Conservation (phyloP, 78 protist genomes). For the Dictyostelium capitatum region DNA sequence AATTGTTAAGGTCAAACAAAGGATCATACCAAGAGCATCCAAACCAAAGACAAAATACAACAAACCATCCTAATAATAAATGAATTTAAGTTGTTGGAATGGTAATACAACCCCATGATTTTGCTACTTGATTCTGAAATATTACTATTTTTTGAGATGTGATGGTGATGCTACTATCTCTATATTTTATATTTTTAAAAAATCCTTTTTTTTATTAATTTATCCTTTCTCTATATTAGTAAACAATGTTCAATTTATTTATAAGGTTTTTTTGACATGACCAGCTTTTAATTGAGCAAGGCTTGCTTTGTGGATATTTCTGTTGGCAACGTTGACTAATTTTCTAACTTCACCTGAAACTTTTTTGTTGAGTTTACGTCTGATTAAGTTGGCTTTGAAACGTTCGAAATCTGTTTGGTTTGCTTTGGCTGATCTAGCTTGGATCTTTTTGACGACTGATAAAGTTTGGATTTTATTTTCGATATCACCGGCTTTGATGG, state of each 20-base stretch:
- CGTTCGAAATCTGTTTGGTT: constrained; percentile 64
- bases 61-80: too few species aligned
- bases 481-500: constrained; percentile 72
- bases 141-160: too few species aligned
- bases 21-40: too few species aligned
- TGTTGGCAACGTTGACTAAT: constrained; percentile 74
- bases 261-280: constrained; percentile 45
- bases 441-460: constrained; percentile 20
- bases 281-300: constrained; percentile 36
- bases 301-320: constrained; percentile 43
- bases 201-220: neutral
- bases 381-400: constrained; percentile 52
- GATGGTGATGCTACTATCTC: too few species aligned
- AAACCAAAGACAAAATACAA: too few species aligned
- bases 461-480: constrained; percentile 48
- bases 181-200: constrained; percentile 9
- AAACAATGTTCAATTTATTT: neutral
- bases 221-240: neutral
- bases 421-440: constrained; percentile 39
- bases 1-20: too few species aligned
- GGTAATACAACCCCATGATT: too few species aligned
- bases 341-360: constrained; percentile 45
- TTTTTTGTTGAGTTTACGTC: constrained; percentile 38
- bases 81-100: too few species aligned
- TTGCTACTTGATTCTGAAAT: too few species aligned